These are phyloP conservation scores for Didymella glomerata DNA, from an alignment of 2,329 filamentous ascomycete species.

Conservation along the genomic window DNA sequence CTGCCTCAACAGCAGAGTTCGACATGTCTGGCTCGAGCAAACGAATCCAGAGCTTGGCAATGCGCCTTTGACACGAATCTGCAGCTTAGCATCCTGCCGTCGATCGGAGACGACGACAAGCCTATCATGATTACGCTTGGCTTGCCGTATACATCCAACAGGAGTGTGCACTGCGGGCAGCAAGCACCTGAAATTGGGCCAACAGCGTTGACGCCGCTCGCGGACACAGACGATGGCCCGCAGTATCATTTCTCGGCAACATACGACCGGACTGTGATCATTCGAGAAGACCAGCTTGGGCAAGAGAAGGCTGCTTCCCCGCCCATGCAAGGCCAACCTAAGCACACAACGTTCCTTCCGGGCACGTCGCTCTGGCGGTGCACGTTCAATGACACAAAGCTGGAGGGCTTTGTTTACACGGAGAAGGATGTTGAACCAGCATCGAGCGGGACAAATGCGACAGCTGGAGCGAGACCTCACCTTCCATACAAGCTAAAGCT, in stretches of 20 bases:
- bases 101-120: conserved; percentile 12
- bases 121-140: conserved; percentile 32
- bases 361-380: conserved; percentile 39
- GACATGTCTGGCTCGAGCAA: conserved; percentile 35
- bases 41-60: conserved; percentile 39
- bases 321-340: neutral
- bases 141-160: conserved; percentile 7
- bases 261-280: conserved; percentile 37
- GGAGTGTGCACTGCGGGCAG: conserved; percentile 30
- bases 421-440: neutral
- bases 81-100: conserved; percentile 34
- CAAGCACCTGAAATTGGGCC: conserved; percentile 28
- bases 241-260: conserved; percentile 35
- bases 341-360: conserved; percentile 19
- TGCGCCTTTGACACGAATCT: conserved; percentile 31
- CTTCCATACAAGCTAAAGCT: conserved; percentile 40
- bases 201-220: conserved; percentile 17
- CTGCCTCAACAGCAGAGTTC: conserved; percentile 37
- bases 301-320: neutral
- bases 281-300: conserved; percentile 29
- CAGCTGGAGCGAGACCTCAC: neutral
- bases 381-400: conserved; percentile 36
- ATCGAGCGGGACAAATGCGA: neutral
- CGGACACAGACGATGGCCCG: neutral
- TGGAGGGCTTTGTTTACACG: conserved; percentile 39